Evolutionary conservation across 1,284 basidiomycete genomes (phyloP).

Genomic region (Tremellales sp.): DNA sequence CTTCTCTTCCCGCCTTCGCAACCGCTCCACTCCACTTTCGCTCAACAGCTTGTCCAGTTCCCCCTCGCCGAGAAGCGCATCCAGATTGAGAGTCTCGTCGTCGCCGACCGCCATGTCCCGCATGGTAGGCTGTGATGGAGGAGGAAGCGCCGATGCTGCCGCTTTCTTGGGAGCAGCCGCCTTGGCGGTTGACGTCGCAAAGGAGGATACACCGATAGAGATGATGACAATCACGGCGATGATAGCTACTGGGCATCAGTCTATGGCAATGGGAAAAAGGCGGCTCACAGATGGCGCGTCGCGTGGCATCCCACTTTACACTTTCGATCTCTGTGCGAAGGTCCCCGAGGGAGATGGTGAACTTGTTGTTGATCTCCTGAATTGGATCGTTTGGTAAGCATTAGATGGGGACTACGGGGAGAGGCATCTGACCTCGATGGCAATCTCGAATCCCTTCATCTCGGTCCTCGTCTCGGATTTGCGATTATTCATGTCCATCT

Average conservation of each 20-base stretch:
- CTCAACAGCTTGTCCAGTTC: conserved; percentile 27
- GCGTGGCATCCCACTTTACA: conserved; percentile 86
- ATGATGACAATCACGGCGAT: conserved; percentile 40
- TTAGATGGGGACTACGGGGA: conserved; percentile 3
- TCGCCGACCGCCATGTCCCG: conserved; percentile 37
- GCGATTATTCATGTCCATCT: conserved; percentile 91
- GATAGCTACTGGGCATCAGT: conserved; percentile 33
- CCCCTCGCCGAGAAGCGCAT: conserved; percentile 24
- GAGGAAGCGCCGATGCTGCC: conserved; percentile 1
- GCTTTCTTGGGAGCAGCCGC: conserved; percentile 9
- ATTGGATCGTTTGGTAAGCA: conserved; percentile 5
- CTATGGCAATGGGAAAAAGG: conserved; percentile 2
- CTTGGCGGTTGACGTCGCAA: conserved; percentile 6
- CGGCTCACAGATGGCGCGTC: conserved; percentile 71
- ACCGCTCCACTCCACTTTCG: conserved; percentile 20
- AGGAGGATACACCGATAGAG: conserved; percentile 26
- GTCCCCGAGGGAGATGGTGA: conserved; percentile 77
- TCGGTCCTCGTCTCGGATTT: conserved; percentile 91
- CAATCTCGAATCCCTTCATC: conserved; percentile 78
- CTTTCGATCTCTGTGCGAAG: conserved; percentile 81
- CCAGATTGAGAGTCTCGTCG: conserved; percentile 34
- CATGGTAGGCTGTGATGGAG: conserved; percentile 16
- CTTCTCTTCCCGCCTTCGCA: conserved; percentile 7
- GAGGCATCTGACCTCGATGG: conserved; percentile 67
- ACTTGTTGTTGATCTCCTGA: conserved; percentile 80